A percentile compares a stretch with the other conserved stretches of the same genome.
These are phyloP conservation scores for Clohesyomyces aquaticus DNA, from an alignment of 495 filamentous ascomycete species.

Conservation along the genomic window DNA sequence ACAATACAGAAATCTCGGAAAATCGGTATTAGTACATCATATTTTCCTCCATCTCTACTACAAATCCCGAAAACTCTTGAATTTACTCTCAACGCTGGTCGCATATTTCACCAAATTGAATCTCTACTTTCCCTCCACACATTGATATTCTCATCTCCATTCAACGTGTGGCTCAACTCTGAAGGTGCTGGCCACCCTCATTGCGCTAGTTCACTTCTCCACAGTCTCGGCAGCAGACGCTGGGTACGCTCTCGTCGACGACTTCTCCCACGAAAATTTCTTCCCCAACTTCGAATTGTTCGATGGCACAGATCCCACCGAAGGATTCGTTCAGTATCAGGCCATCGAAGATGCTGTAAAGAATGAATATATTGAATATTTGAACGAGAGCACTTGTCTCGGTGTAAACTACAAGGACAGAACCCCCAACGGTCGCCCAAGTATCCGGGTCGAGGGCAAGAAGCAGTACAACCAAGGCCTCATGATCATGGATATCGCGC, in stretches of 20 bases:
- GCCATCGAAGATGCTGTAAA: constrained; percentile 20
- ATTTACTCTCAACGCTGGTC: too few relatives aligned
- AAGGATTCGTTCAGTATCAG: constrained; percentile 43
- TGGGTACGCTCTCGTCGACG: constrained; percentile 51
- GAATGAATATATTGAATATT: constrained; percentile 33
- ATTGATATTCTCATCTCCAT: too few relatives aligned
- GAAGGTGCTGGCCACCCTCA: constrained; percentile 35
- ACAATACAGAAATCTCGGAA: too few relatives aligned
- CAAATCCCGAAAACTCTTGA: neutral
- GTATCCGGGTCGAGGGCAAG: constrained; percentile 40
- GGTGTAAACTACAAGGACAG: constrained; percentile 43
- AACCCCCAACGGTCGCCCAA: constrained; percentile 35
- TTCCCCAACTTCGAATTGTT: constrained; percentile 57
- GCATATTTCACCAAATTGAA: too few relatives aligned
- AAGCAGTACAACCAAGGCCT: constrained; percentile 40
- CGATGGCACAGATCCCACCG: constrained; percentile 44
- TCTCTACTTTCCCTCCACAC: too few relatives aligned
- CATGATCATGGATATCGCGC: constrained; percentile 39
- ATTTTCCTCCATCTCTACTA: too few relatives aligned
- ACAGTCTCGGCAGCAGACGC: constrained; percentile 1
- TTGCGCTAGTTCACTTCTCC: constrained; percentile 34
- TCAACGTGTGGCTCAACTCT: constrained; percentile 1
- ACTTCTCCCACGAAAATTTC: constrained; percentile 55
- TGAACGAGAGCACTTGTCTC: constrained; percentile 39
- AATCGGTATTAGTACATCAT: too few relatives aligned